Base-by-base conservation (phyloP, 2,329 filamentous ascomycete genomes). In the Fusarium drepaniforme region DNA sequence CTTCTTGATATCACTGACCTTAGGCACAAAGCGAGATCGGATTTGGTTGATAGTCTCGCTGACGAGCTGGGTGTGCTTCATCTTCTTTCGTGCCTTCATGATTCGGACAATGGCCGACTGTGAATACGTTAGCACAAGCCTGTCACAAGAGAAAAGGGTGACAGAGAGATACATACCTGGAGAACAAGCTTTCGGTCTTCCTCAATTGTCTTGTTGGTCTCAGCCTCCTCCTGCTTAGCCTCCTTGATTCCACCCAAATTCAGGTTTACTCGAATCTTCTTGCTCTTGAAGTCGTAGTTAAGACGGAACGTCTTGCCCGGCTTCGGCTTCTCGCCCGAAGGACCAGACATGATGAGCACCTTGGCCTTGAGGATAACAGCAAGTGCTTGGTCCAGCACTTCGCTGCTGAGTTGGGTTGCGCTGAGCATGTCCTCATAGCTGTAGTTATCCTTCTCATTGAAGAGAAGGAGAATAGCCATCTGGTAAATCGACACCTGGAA, bases 171-270 rank as follows among this genome's bases (percentile, higher is more conserved):
- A 67, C 93, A 84, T 90, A 98, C 96, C 92, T 99, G 97, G 82
- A 98, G 93, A 69, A 99, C 90, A 71, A 99, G 88, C 85, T 98
- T 98, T 72, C 97, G 91, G 83, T 99, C 97, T 85, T 99, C 97
- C 86, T 99, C 97, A 78, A 99, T 98, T 4, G 95, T 98, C 91
- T 99, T 99, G 88, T 98, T 97, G 8, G 97, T 99, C 82, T 99
- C 97, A 72, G 95, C 96, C 75, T 95, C 93, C 84, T 99, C 97
- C 75, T 97, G 94, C 89, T 98, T 98, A 81, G 96, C 93, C 85
- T 99, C 97, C 38, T 95, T 94, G 86, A 98, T 96, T 85, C 98
- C 96, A 67, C 92, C 93, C 65, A 98, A 93, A 84, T 99, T 99
- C 64, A 99, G 88, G 81, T 99, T 99, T 79, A 98, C 93, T 81